A percentile compares a stretch with the other conserved stretches of the same genome.
Evolutionary conservation across 2,329 filamentous ascomycete species (phyloP).

Genomic region (Calonectria naviculata): DNA sequence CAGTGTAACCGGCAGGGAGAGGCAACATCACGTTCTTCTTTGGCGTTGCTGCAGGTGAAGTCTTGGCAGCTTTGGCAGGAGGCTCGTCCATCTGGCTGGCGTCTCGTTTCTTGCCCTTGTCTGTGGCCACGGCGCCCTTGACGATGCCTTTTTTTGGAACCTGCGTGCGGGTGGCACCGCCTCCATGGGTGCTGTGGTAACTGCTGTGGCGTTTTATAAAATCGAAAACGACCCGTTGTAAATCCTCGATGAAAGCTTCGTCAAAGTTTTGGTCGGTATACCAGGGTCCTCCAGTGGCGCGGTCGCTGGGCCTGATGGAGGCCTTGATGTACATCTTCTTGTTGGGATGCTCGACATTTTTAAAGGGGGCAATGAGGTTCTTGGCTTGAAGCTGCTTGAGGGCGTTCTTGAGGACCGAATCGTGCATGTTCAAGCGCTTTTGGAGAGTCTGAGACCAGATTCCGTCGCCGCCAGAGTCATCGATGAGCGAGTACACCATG

Average conservation of each 20-base stretch:
- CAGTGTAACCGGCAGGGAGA: conserved; percentile 74
- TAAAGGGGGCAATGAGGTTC: conserved; percentile 87
- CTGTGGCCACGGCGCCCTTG: conserved; percentile 56
- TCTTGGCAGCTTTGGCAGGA: conserved; percentile 42
- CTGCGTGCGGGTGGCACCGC: conserved; percentile 49
- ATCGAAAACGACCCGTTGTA: conserved; percentile 79
- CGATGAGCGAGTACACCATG: conserved; percentile 89
- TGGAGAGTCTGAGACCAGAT: conserved; percentile 93
- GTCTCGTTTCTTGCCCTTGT: conserved; percentile 62
- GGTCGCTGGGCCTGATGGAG: conserved; percentile 84
- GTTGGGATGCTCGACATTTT: conserved; percentile 89
- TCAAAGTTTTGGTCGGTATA: conserved; percentile 93
- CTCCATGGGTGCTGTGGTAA: conserved; percentile 60
- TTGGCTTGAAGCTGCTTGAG: conserved; percentile 87
- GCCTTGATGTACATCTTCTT: conserved; percentile 98
- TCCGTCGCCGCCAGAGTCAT: conserved; percentile 84
- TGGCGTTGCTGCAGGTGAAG: conserved; percentile 26
- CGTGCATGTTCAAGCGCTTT: conserved; percentile 83
- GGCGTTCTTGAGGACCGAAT: conserved; percentile 81
- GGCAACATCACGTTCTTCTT: conserved; percentile 59
- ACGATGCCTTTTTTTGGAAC: conserved; percentile 68
- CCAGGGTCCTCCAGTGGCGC: conserved; percentile 94
- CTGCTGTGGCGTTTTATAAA: conserved; percentile 80
- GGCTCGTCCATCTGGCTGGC: conserved; percentile 53
- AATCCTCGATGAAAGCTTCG: conserved; percentile 83